phyloP scores from a whole-genome alignment of 2,329 filamentous ascomycete species.

The Shiraia bambusicola region DNA sequence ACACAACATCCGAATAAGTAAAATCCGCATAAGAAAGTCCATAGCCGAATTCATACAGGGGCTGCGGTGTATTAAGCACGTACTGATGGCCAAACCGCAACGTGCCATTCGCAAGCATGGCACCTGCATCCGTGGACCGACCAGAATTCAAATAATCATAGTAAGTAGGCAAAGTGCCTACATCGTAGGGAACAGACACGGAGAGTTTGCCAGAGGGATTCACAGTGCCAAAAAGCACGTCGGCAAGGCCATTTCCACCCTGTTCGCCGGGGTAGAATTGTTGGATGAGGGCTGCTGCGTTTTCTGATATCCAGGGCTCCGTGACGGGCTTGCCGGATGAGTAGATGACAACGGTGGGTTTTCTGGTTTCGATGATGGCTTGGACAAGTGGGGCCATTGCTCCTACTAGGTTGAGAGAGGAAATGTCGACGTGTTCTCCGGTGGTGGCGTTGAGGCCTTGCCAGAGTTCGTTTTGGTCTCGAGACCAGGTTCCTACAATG shows the following conservation, averaged over 20 bases:
- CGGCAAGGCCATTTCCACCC: conserved; percentile 66
- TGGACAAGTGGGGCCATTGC: conserved; percentile 67
- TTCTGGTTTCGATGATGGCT: conserved; percentile 67
- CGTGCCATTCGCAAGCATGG: conserved; percentile 58
- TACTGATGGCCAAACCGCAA: conserved; percentile 66
- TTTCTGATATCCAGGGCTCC: conserved; percentile 69
- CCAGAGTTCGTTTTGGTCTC: conserved; percentile 73
- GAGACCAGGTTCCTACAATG: conserved; percentile 73
- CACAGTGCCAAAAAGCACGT: conserved; percentile 61
- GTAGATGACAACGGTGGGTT: conserved; percentile 68
- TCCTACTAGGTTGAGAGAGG: conserved; percentile 66
- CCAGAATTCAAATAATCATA: conserved; percentile 73
- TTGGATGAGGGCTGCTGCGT: conserved; percentile 66
- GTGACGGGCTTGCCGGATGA: conserved; percentile 71
- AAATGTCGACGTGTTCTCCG: conserved; percentile 70
- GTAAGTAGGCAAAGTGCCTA: conserved; percentile 68
- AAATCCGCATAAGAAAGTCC: conserved; percentile 67
- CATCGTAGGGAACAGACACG: conserved; percentile 66
- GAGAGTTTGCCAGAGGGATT: conserved; percentile 68
- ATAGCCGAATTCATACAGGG: conserved; percentile 68
- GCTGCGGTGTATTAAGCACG: conserved; percentile 60
- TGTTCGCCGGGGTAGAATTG: conserved; percentile 75
- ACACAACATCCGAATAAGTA: conserved; percentile 56
- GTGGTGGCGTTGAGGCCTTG: conserved; percentile 70
- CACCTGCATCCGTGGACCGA: conserved; percentile 56